phyloP scores from a whole-genome alignment of 169 alveolate species.

The Cryptosporidium muris region DNA sequence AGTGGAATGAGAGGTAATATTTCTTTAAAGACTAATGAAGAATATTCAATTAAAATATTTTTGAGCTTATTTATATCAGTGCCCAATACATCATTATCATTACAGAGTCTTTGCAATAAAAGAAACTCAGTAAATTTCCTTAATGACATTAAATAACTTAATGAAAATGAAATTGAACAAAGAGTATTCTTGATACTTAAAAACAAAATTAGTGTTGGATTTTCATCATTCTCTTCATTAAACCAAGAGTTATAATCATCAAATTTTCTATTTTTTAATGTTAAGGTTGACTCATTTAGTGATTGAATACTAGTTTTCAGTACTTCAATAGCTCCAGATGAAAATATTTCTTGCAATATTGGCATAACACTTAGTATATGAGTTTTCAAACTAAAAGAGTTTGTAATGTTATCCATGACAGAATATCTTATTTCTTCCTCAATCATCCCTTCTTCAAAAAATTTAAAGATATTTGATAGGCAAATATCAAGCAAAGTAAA shows the following conservation, averaged over 20 bases:
- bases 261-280: neutral
- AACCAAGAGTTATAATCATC: neutral
- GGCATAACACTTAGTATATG: neutral
- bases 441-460: no score
- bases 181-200: conserved; percentile 24
- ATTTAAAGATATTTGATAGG: no score
- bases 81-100: neutral
- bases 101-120: neutral
- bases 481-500: no score
- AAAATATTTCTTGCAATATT: conserved; percentile 24
- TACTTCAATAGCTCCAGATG: conserved; percentile 13
- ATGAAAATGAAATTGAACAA: conserved; percentile 13
- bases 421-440: no score
- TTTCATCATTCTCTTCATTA: conserved; percentile 46
- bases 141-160: conserved; percentile 7
- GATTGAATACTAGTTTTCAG: conserved; percentile 12
- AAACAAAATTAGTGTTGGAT: conserved; percentile 26
- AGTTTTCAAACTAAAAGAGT: no score
- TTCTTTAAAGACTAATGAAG: conserved; percentile 8
- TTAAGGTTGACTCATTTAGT: conserved; percentile 28
- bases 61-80: neutral
- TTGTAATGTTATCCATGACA: no score
- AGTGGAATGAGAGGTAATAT: conserved; percentile 32
- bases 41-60: conserved; percentile 20
- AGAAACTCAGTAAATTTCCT: neutral